Base-by-base conservation (phyloP, 495 filamentous ascomycete genomes). In the Aspergillus sparsus region DNA sequence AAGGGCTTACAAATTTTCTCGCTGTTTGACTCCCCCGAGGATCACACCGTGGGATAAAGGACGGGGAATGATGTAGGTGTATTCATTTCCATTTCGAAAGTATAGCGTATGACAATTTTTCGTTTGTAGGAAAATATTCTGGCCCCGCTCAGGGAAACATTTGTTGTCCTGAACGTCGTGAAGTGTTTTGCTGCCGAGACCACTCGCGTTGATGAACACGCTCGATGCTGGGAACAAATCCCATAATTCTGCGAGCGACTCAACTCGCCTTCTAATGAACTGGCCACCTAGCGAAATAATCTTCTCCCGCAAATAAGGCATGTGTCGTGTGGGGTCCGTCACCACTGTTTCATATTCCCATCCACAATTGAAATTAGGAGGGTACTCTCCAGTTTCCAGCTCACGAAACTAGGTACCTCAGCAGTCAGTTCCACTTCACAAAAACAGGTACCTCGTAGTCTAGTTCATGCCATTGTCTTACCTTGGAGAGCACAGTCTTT, bases 11-110 rank as follows among this genome's bases (percentile, higher is more conserved):
- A 79, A 54, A 13, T 69, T 68, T 35, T 69, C 73, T 54, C 66
- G 66, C 39, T 78, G 73, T 53, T 81, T 82, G 49, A 79, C 72
- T 2, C 80, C 80, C 11, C 80, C 80, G 16, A 82, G 57, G 1
- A 82, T 71, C 5, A 81, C 70, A 7, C 77, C 78, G 7, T 70
- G 65, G 11, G 77, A 74, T 5, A 70, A 54, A 6, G 75, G 71
- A n/a, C 78, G 73, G 16, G 80, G 80, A 45, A 82, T 82, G 16
- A 82, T 64, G 59, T 82, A 81, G 15, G 78, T 81, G 52, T 82
- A 82, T 55, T 81, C 77, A 7, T 69, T 65, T 36, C 78, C 80
- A 52, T 77, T 77, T 1, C 73, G 71, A 41, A 79, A 78, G 50
- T 76, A 75, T 61, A 79, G 56, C 0, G 66, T 73, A 5, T 67